Evolutionary conservation across 495 filamentous ascomycete genomes (phyloP), one percentile per base, ranked within the genome.

Genomic region (Penicillium egyptiacum): DNA sequence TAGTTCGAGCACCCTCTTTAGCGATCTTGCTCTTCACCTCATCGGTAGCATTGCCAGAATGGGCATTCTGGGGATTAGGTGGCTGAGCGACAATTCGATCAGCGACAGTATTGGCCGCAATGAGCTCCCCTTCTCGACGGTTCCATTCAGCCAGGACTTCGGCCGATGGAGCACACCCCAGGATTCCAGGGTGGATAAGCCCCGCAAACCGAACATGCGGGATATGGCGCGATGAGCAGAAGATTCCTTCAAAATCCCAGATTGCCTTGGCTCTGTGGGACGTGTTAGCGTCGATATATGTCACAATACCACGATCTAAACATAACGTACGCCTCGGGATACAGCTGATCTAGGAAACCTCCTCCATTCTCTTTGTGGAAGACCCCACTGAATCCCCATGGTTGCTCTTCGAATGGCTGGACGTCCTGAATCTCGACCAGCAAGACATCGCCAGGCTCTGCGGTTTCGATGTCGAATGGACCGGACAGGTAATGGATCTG

Each of bases 181-280:
- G 76, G 54, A 98, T 96, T 3, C 93, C 93, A 0, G 93, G 92
- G 66, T 98, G 93, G 67, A 98, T 96, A 35, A 96, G 75, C n/a
- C 91, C 91, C 12, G 91, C 82, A 67, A 95, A 96, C 53, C 89
- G 87, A 54, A 96, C 90, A 60, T 87, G 83, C 0, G 92, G 92
- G 62, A 97, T 92, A 70, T 98, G 93, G 0, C 93, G 84, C 11
- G 88, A 92, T 23, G 88, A 88, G 78, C 90, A 94, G 74, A 88
- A 92, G 65, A 98, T 96, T 56, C 93, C 93, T 66, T 96, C 91
- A 59, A 98, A 96, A 66, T 96, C 93, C 92, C 93, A 98, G 66
- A 98, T 96, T 0, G 93, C 93, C 67, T 94, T 94, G 16, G 90
- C 91, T n/a, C 86, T 88, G 60, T 17, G 35, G 10, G 0, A 11